A percentile compares a stretch with the other conserved stretches of the same genome.
Evolutionary conservation across 805 yeast genomes (phyloP).

Genomic region (Millerago galiae): DNA sequence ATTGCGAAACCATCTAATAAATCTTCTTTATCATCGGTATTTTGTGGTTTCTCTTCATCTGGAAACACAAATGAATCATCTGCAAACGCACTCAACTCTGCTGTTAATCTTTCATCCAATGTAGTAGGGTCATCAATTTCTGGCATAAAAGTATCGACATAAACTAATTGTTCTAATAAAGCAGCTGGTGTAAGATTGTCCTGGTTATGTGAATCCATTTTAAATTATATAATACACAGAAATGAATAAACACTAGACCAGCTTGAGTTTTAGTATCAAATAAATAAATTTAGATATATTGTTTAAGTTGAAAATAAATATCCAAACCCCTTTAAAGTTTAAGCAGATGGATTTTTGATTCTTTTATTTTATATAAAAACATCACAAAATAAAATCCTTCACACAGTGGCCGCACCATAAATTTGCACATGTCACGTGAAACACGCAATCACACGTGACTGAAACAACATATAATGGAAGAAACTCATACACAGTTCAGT

Average conservation of each 20-base stretch:
- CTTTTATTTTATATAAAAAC: neutral
- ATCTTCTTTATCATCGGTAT: slow-evolving; percentile 11
- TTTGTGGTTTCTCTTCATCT: slow-evolving; percentile 64
- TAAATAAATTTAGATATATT: too few relatives aligned
- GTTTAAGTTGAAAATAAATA: too few relatives aligned
- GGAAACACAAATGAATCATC: slow-evolving; percentile 77
- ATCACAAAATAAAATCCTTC: neutral
- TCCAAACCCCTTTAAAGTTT: too few relatives aligned
- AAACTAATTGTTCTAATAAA: slow-evolving; percentile 68
- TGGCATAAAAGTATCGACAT: slow-evolving; percentile 70
- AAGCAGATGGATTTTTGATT: neutral
- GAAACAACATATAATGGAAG: too few relatives aligned
- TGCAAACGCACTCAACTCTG: slow-evolving; percentile 76
- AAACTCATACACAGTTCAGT: too few relatives aligned
- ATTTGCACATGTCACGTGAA: slow-evolving; percentile 9
- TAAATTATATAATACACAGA: too few relatives aligned
- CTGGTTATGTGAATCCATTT: slow-evolving; percentile 7
- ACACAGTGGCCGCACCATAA: neutral
- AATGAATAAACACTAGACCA: too few relatives aligned
- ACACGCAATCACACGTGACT: slow-evolving; percentile 6
- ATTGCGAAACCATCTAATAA: slow-evolving; percentile 3
- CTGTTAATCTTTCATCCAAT: slow-evolving; percentile 47
- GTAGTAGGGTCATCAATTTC: slow-evolving; percentile 36
- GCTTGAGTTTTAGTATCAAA: too few relatives aligned
- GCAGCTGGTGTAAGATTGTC: slow-evolving; percentile 32